Conservation (phyloP, 257 asterid species). For the Lantana camara region DNA sequence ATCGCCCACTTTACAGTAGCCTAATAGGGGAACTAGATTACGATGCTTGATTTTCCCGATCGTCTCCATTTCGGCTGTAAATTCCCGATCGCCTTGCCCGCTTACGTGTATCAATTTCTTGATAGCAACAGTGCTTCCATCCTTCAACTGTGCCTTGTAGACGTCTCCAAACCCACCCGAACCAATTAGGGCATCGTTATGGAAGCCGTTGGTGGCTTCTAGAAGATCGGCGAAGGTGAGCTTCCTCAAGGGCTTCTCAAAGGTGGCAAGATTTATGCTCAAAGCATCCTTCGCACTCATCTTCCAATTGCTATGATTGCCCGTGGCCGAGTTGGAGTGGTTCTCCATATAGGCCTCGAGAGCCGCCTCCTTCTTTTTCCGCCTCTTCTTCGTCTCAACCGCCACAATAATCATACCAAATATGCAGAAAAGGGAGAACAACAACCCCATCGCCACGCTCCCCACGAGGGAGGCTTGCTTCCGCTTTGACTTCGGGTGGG, state of each 20-base stretch:
- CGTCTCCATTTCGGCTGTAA: conserved; percentile 97
- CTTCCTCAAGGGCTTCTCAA: conserved; percentile 82
- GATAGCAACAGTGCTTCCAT: conserved; percentile 83
- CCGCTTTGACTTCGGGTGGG: conserved; percentile 53
- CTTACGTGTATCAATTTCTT: conserved; percentile 84
- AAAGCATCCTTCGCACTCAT: conserved; percentile 71
- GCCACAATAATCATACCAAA: conserved; percentile 71
- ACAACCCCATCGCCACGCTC: conserved; percentile 82
- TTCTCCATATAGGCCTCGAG: conserved; percentile 78
- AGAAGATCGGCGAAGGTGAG: conserved; percentile 93
- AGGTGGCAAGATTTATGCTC: conserved; percentile 75
- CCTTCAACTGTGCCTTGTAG: conserved; percentile 81
- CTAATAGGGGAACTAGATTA: conserved; percentile 82
- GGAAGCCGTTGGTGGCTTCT: conserved; percentile 86
- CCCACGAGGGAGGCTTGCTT: conserved; percentile 78
- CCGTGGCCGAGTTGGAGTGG: conserved; percentile 68
- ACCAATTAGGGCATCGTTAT: conserved; percentile 70
- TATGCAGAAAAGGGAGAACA: conserved; percentile 80
- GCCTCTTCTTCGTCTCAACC: conserved; percentile 70
- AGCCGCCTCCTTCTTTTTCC: conserved; percentile 75
- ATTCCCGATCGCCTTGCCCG: conserved; percentile 91
- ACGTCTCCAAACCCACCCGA: conserved; percentile 98
- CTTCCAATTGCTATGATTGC: conserved; percentile 66
- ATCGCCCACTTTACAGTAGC: conserved; percentile 85
- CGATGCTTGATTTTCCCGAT: conserved; percentile 90